Conservation (phyloP, 331 rosid genomes). For the Quercus tomentella region DNA sequence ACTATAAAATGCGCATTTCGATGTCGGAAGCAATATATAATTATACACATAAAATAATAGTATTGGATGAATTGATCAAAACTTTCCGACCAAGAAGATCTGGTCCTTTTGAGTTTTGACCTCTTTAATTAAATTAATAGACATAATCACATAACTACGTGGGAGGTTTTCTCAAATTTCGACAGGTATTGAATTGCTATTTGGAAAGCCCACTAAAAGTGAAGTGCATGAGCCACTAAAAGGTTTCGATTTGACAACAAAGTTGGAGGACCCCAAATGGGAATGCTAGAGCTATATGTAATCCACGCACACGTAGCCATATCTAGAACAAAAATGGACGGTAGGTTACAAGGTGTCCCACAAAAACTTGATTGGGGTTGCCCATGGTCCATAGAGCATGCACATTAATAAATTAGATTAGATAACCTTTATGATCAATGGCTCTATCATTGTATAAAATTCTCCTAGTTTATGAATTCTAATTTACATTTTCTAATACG, state of each 20-base stretch:
- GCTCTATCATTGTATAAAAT: not conserved
- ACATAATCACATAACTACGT: not conserved
- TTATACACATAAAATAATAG: not conserved
- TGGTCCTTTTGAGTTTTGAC: not conserved
- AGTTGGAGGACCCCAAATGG: not conserved
- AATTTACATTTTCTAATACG: not conserved
- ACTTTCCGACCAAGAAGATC: not conserved
- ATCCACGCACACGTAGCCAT: not conserved
- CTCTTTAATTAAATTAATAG: not conserved
- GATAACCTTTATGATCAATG: too few relatives aligned
- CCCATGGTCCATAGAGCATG: not conserved
- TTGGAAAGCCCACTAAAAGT: not conserved
- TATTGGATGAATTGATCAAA: not conserved
- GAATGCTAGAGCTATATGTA: slow-evolving; percentile 16
- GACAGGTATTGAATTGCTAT: slow-evolving; percentile 5
- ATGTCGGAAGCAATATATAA: slow-evolving; percentile 13
- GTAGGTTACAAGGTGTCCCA: too few relatives aligned
- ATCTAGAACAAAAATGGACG: not conserved
- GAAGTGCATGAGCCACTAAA: slow-evolving; percentile 17
- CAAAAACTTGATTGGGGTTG: too few relatives aligned
- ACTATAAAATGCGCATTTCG: not conserved
- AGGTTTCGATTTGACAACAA: not conserved
- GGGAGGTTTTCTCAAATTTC: not conserved
- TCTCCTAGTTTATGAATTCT: not conserved
- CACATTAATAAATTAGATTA: not conserved